Base-by-base conservation (phyloP, 1,284 basidiomycete species). In the Pulchroboletus neoregius region DNA sequence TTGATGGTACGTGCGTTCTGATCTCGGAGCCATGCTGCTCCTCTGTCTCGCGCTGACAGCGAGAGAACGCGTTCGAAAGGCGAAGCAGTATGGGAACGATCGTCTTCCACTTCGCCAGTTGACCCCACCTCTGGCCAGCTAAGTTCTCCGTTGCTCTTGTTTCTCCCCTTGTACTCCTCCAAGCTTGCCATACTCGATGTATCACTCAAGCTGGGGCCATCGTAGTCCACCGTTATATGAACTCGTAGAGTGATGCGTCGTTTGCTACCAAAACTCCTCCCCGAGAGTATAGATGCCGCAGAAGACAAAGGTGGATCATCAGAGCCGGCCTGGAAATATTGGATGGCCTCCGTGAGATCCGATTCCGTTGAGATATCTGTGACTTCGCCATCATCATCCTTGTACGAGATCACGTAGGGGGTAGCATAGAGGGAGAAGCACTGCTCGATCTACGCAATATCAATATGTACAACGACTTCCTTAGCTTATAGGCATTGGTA, bases 171-270 rank as follows among this genome's bases (percentile, higher is more conserved):
- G 67, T 82, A 86, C 51, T 89, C 88, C 20, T 89, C 87, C 55
- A 84, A 58, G 57, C 86, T 89, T 34, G 78, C 78, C 11, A 93
- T 71, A 10, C 89, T 92, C 6, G 80, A 83, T 1, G 90, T 89
- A 58, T 94, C 92, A 12, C 88, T 92, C 47, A 94, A 72, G 63
- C 85, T 90, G n/a, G 87, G 91, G 0, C 91, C 90, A 60, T 94
- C 92, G 58, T 91, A 93, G 54, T 93, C 91, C 48, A 93, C 82
- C 4, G 75, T 72, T 26, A 95, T 83, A 37, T 83, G 75, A 35
- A 94, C 79, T 13, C 79, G 74, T 18, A 94, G 69, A 1, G 82
- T 87, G 48, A 94, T 87, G 63, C 82, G 89, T 31, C 82, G 89
- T 34, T 77, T 72, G 32, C 73, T 71, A 6, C 78, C 74, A 55